Evolutionary conservation across 805 yeast species (phyloP).

Genomic region (Suhomyces vadensis): DNA sequence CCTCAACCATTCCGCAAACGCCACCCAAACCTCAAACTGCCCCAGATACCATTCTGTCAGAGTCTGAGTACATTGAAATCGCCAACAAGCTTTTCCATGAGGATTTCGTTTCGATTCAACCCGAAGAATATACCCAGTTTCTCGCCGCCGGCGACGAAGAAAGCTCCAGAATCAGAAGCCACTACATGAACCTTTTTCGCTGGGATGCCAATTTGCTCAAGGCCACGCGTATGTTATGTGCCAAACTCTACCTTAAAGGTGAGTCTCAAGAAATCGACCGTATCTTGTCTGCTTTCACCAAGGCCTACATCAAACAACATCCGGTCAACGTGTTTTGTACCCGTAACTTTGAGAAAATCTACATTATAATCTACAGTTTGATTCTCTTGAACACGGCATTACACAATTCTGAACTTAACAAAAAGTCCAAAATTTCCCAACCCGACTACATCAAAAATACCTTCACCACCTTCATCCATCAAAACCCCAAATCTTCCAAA

Average conservation of each 20-base stretch:
- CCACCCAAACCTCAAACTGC: neutral
- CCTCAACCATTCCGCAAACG: conserved; percentile 1
- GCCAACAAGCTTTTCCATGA: conserved; percentile 40
- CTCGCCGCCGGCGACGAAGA: conserved; percentile 42
- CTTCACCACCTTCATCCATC: conserved; percentile 42
- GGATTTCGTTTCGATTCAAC: conserved; percentile 43
- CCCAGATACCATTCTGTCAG: neutral
- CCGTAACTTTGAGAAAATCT: conserved; percentile 54
- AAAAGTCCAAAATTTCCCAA: conserved; percentile 41
- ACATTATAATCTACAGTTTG: conserved; percentile 70
- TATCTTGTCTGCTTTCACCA: conserved; percentile 65
- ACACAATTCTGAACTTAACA: conserved; percentile 52
- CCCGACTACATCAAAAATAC: conserved; percentile 44
- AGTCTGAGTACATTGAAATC: conserved; percentile 30
- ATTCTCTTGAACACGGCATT: conserved; percentile 75
- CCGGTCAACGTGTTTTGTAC: conserved; percentile 51
- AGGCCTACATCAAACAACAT: conserved; percentile 57
- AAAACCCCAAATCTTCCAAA: conserved; percentile 28
- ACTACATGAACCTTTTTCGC: conserved; percentile 48
- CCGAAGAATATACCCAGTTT: conserved; percentile 47
- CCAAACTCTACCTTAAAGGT: conserved; percentile 69
- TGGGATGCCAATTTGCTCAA: conserved; percentile 54
- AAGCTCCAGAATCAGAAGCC: conserved; percentile 37
- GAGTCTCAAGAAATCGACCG: conserved; percentile 83
- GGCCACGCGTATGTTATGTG: conserved; percentile 62